Base-by-base conservation (phyloP, 2,329 filamentous ascomycete species). In the Rutstroemia sydowiana region DNA sequence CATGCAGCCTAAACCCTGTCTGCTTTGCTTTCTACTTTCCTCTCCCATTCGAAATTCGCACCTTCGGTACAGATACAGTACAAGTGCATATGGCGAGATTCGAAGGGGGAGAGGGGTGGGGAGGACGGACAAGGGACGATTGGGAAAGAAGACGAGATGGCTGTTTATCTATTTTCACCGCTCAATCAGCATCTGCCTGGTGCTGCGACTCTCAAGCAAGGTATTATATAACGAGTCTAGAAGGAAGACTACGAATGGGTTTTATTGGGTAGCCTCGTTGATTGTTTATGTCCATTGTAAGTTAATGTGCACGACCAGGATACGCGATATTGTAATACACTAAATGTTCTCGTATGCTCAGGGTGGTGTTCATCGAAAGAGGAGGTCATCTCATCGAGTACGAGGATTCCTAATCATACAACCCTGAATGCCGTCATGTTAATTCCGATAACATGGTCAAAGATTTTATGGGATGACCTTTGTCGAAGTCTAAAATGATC, bases 21-120 rank as follows among this genome's bases (percentile, higher is more conserved):
- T 49, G 30, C 21, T 43, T 21, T 44, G 10, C 39, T 32, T 49
- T 40, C 34, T n/a, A n/a, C n/a, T n/a, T n/a, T n/a, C n/a, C n/a
- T n/a, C n/a, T n/a, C n/a, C n/a, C n/a, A n/a, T n/a, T n/a, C n/a
- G n/a, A n/a, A n/a, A n/a, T n/a, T n/a, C n/a, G n/a, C n/a, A n/a
- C n/a, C n/a, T n/a, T n/a, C n/a, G n/a, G 45, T 47, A 47, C 45
- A 28, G 45, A 42, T n/a, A 47, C 40, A 31, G 16, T 32, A 43
- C 43, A 42, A 34, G 16, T 48, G 34, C 20, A 49, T 49, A 42
- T 48, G 23, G 47, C 37, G 47, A 49, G 47, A 49, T 49, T 49
- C 28, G 47, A 43, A 30, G 23, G 46, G 20, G 41, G 26, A 7
- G 23, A 14, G 14, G 21, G 10, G 6, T 11, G 28, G 32, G 42